Percentiles rank a stretch among this genome's conserved stretches.
These are phyloP conservation scores for Fusarium subglutinans DNA, from an alignment of 2,329 filamentous ascomycete species.

Conservation along the genomic window DNA sequence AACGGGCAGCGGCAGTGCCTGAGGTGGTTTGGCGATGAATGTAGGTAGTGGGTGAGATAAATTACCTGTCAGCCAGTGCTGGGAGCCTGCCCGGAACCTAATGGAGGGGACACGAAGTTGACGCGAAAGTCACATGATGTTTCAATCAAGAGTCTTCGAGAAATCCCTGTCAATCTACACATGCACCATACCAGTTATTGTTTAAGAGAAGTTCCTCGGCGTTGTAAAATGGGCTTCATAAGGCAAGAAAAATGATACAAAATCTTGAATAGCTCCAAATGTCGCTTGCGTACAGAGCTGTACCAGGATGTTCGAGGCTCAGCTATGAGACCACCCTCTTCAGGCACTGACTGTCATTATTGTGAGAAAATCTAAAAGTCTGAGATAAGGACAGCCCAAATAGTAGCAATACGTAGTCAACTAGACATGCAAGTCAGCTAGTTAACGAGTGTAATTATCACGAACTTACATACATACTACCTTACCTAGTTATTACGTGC, in stretches of 20 bases:
- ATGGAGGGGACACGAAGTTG: conserved; percentile 34
- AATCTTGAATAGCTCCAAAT: background rate
- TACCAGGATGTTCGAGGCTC: background rate
- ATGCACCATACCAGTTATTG: background rate
- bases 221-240: background rate
- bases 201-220: background rate
- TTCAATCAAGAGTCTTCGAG: background rate
- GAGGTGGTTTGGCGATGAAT: conserved; percentile 4
- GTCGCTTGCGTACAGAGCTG: background rate
- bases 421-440: conserved; percentile 9
- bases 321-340: background rate
- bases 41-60: conserved; percentile 20
- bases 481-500: background rate
- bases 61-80: conserved; percentile 40
- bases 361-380: background rate
- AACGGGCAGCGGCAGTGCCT: conserved; percentile 1
- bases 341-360: background rate
- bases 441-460: conserved; percentile 4
- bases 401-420: background rate
- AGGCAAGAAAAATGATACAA: background rate
- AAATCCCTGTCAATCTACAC: background rate
- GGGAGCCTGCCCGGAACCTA: background rate
- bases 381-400: background rate
- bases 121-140: conserved; percentile 48
- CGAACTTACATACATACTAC: background rate